Conservation (phyloP, 495 filamentous ascomycete genomes). For the Neurospora sp. region DNA sequence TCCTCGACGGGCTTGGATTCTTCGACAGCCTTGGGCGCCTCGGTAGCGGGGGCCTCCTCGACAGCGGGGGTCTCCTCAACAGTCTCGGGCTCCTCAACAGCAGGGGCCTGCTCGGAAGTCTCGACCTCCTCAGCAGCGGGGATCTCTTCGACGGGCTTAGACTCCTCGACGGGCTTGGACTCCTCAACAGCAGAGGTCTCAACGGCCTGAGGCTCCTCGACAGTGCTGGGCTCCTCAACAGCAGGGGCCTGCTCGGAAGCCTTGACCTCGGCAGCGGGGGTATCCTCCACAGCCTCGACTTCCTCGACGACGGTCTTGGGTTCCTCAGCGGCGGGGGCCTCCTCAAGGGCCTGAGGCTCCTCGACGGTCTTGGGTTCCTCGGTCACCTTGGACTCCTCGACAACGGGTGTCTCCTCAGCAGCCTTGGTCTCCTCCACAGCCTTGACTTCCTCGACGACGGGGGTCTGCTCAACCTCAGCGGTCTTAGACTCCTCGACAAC, state of each 20-base stretch:
- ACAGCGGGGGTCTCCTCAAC: neutral
- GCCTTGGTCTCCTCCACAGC: constrained; percentile 1
- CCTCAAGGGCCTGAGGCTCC: neutral
- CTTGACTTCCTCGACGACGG: constrained; percentile 2
- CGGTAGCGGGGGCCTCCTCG: constrained; percentile 1
- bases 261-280: neutral
- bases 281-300: neutral
- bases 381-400: constrained; percentile 1
- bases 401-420: constrained; percentile 5
- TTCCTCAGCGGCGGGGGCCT: neutral
- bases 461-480: constrained; percentile 5
- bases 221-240: constrained; percentile 1
- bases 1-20: constrained; percentile 3
- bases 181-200: constrained; percentile 3
- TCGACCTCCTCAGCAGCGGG: neutral
- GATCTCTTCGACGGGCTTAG: constrained; percentile 2
- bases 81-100: constrained; percentile 2
- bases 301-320: neutral
- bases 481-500: constrained; percentile 4
- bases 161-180: constrained; percentile 1
- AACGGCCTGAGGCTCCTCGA: constrained; percentile 1
- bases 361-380: neutral
- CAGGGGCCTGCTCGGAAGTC: neutral
- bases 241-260: neutral
- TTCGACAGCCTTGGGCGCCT: constrained; percentile 7